Evolutionary conservation across 306 rosid genomes (phyloP).

Genomic region (Acacia confusa): DNA sequence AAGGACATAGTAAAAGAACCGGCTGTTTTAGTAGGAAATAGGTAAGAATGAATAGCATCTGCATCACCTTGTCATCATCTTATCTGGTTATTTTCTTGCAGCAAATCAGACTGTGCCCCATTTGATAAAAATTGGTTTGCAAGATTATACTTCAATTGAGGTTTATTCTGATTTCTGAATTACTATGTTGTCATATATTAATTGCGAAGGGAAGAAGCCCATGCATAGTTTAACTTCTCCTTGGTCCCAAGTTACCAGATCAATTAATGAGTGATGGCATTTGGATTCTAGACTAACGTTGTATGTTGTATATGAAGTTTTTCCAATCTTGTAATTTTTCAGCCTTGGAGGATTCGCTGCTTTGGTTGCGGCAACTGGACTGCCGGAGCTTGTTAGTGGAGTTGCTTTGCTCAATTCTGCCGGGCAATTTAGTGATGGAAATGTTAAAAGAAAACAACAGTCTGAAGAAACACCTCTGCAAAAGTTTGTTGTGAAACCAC

Average conservation of each 20-base stretch:
- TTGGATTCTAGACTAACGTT: not conserved
- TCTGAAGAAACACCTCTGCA: constrained; percentile 65
- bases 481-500: constrained; percentile 65
- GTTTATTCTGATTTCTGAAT: constrained; percentile 4
- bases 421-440: constrained; percentile 70
- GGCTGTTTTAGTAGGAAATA: constrained; percentile 82
- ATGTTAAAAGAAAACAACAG: constrained; percentile 36
- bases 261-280: constrained; percentile 3
- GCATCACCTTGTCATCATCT: not conserved
- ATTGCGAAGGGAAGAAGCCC: not conserved
- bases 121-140: not conserved
- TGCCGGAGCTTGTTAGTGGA: constrained; percentile 70
- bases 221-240: not conserved
- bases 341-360: constrained; percentile 98
- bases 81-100: not conserved
- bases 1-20: constrained; percentile 90
- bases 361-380: constrained; percentile 75
- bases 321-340: constrained; percentile 41
- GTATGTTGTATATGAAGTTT: constrained; percentile 11
- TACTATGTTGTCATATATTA: constrained; percentile 4
- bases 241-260: not conserved
- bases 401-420: constrained; percentile 87
- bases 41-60: constrained; percentile 41
- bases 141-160: not conserved
- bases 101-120: not conserved